Conservation (phyloP, 2,329 filamentous ascomycete species). For the Aspergillus terreus region DNA sequence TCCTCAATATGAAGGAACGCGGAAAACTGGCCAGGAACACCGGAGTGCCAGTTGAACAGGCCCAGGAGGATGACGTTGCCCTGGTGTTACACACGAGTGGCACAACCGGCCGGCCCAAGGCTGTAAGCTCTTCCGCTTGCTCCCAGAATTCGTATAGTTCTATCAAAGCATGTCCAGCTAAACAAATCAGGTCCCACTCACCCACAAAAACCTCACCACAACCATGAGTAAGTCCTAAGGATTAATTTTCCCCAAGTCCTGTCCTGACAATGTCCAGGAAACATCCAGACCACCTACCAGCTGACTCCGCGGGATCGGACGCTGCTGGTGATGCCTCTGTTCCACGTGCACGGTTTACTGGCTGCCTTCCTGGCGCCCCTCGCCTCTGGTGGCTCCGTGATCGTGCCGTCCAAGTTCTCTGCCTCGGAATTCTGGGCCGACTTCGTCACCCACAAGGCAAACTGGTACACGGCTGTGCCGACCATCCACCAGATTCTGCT, state of each 20-base stretch:
- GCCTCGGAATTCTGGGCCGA: slow-evolving; percentile 79
- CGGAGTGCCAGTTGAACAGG: slow-evolving; percentile 46
- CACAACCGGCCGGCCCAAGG: slow-evolving; percentile 81
- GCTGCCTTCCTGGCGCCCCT: slow-evolving; percentile 78
- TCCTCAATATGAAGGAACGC: slow-evolving; percentile 71
- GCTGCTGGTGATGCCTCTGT: slow-evolving; percentile 84
- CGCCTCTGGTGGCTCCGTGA: slow-evolving; percentile 69
- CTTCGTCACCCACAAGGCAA: slow-evolving; percentile 69
- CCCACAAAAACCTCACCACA: slow-evolving; percentile 73
- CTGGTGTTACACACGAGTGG: slow-evolving; percentile 80
- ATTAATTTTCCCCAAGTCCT: background rate
- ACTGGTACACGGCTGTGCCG: slow-evolving; percentile 91
- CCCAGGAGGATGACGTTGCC: slow-evolving; percentile 74
- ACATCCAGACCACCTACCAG: slow-evolving; percentile 74
- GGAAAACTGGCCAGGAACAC: slow-evolving; percentile 60
- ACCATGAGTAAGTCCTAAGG: slow-evolving; percentile 64
- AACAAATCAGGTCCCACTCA: slow-evolving; percentile 62
- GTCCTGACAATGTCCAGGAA: slow-evolving; percentile 46
- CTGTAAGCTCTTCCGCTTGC: slow-evolving; percentile 48
- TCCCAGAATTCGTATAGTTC: background rate
- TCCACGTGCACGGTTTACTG: slow-evolving; percentile 85
- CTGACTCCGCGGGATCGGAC: slow-evolving; percentile 70
- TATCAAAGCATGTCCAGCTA: slow-evolving; percentile 1
- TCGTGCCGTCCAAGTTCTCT: slow-evolving; percentile 77
- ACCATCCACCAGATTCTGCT: slow-evolving; percentile 89